A percentile compares a stretch with the other conserved stretches of the same genome.
These are phyloP conservation scores for Stagonosporopsis tanaceti DNA, from an alignment of 2,329 filamentous ascomycete species.

Conservation along the genomic window DNA sequence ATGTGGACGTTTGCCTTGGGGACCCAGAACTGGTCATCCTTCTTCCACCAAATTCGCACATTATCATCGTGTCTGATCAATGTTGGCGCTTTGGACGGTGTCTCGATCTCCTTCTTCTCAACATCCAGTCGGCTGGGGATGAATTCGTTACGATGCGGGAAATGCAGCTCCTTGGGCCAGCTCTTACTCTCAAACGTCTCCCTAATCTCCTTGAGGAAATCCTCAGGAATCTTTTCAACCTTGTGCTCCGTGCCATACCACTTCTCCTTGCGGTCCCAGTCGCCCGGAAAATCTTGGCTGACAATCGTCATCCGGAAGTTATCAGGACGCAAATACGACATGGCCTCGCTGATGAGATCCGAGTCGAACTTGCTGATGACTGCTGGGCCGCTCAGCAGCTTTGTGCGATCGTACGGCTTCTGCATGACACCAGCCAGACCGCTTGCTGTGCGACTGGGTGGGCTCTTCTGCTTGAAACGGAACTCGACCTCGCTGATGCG, in stretches of 20 bases:
- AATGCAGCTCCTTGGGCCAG: constrained; percentile 75
- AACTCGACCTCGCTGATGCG: constrained; percentile 92
- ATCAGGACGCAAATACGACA: constrained; percentile 80
- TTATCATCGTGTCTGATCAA: constrained; percentile 84
- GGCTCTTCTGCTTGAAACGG: constrained; percentile 91
- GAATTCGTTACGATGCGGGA: constrained; percentile 94
- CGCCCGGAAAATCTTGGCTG: constrained; percentile 82
- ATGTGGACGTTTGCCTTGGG: constrained; percentile 90
- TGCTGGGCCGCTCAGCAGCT: constrained; percentile 81
- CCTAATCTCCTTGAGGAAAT: constrained; percentile 76
- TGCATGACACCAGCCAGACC: constrained; percentile 89
- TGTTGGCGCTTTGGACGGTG: constrained; percentile 76
- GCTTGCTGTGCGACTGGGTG: constrained; percentile 88
- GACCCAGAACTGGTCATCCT: constrained; percentile 98
- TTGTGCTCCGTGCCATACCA: constrained; percentile 98
- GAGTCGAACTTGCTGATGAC: constrained; percentile 83
- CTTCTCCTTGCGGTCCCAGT: constrained; percentile 88
- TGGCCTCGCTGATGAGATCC: constrained; percentile 74
- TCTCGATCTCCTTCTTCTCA: constrained; percentile 87
- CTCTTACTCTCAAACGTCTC: constrained; percentile 67
- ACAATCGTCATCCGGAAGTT: constrained; percentile 88
- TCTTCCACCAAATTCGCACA: constrained; percentile 94
- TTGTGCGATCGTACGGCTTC: constrained; percentile 83
- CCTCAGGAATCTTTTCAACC: constrained; percentile 77
- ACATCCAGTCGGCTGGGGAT: constrained; percentile 93